A percentile compares a stretch with the other conserved stretches of the same genome.
These are phyloP conservation scores for Leptodermis oblonga DNA, from an alignment of 257 asterid genomes.

Conservation along the genomic window DNA sequence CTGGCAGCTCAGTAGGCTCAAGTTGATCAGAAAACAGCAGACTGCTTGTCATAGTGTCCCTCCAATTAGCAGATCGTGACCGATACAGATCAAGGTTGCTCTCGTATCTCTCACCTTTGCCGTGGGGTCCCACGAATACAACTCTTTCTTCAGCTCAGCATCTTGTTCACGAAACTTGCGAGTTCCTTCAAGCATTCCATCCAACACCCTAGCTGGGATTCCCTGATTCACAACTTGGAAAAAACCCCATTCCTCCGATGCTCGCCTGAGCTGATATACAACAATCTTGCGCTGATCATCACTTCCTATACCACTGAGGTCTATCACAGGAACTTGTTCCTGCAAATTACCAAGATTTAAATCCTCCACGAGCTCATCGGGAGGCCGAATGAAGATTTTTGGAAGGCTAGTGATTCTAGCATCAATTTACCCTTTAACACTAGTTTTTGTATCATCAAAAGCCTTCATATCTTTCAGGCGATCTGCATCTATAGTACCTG, in stretches of 20 bases:
- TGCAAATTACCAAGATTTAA: conserved; percentile 2
- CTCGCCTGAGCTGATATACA: conserved; percentile 28
- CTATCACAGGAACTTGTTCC: conserved; percentile 44
- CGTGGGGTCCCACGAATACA: conserved; percentile 27
- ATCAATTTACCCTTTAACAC: conserved; percentile 35
- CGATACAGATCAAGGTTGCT: conserved; percentile 50
- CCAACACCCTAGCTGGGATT: conserved; percentile 35
- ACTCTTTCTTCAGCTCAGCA: conserved; percentile 38
- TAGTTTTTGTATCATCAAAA: conserved; percentile 26
- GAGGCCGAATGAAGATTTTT: conserved; percentile 30
- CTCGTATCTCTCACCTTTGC: conserved; percentile 41
- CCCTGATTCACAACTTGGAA: conserved; percentile 69
- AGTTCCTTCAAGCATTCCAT: conserved; percentile 47
- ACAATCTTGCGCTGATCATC: conserved; percentile 21
- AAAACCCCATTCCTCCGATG: conserved; percentile 58
- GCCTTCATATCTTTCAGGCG: conserved; percentile 23
- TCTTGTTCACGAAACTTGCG: conserved; percentile 57
- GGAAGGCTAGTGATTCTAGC: conserved; percentile 23
- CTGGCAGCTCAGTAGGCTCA: conserved; percentile 50
- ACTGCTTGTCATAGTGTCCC: conserved; percentile 53
- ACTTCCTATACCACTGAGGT: conserved; percentile 27
- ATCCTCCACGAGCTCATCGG: conserved; percentile 39
- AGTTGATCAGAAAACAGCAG: conserved; percentile 1
- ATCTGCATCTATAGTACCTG: conserved; percentile 4
- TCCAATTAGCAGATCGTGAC: conserved; percentile 56